Base-by-base conservation (phyloP, 768 basidiomycete genomes). In the Tephrocybe sp. region DNA sequence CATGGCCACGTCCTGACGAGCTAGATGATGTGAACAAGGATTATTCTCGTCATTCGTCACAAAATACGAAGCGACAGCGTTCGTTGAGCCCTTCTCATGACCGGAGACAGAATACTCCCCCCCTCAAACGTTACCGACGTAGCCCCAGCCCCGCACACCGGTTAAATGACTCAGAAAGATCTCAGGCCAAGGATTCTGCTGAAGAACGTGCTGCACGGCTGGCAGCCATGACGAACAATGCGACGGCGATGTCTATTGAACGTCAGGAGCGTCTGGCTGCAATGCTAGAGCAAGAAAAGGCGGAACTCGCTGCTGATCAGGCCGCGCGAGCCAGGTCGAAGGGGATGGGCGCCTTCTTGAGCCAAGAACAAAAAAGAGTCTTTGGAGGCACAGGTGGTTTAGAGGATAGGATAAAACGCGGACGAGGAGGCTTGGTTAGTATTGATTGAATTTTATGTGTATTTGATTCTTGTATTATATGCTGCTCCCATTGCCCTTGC, bases 211-310 rank as follows among this genome's bases (percentile, higher is more conserved):
- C 84, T 3, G 88, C 89, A 22, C 84, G 90, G n/a, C 73, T 98
- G 23, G 94, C 91, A 0, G 88, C 92, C 4, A 98, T 98, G 95
- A 69, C 84, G 19, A 68, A 77, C 1, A 81, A 86, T 50, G 95
- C 95, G 1, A 65, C 72, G n/a, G 65, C 67, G 7, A 75, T 92
- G 71, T 78, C 80, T 39, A 64, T 66, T 0, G 84, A 92, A 38
- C 83, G 94, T 21, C 80, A 86, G 52, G 79, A 83, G 54, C 81
- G 88, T 18, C 71, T 98, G 9, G 73, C 81, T 3, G 71, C 74
- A 15, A 64, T 91, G 47, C 69, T 91, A 22, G 83, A 82, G 63
- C 81, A 82, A 62, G 93, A 97, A 65, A 88, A 84, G 60, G 84
- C 78, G 16, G 88, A 93, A 56, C 62, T 82, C 5, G 91, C 83